Evolutionary conservation across 805 yeast species (phyloP), one percentile per base, ranked within the genome.

Genomic region (Barnettozyma vustinii): DNA sequence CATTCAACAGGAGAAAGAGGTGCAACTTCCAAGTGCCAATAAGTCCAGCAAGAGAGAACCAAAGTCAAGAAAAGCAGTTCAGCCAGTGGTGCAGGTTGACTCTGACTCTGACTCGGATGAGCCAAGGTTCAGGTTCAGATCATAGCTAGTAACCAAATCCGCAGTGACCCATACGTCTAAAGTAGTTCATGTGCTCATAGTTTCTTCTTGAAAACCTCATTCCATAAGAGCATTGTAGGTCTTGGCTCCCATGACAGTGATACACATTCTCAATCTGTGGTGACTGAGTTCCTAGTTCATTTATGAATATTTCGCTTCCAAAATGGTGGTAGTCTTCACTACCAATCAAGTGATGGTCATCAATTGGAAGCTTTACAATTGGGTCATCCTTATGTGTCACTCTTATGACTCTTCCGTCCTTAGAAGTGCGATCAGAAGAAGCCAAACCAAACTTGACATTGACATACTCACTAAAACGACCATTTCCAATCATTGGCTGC

Each of bases 181-280:
- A 61, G 45, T 61, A 61, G 42, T 61, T 59, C 45, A 61, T 49
- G 49, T 61, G 65, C 32, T 61, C 62, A 3, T 54, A 52, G 46
- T 50, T 60, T 37, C 54, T 60, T 10, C 44, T 44, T 2, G 61
- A 40, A 27, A 52, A 51, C 15, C 40, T 46, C 52, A 46, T 51
- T 2, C 63, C 63, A 37, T 35, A 21, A 0, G 62, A 48, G 25
- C 65, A 81, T 10, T 72, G 85, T 40, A 90, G 82, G 55, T 75
- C 91, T 0, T 69, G 83, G 45, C 69, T 88, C 48, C 90, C 90
- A 0, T 68, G 75, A 52, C 78, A 90, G 13, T 82, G 90, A 82
- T 79, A 85, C 55, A 88, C 96, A 0, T 84, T 92, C 15, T 45
- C 37, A 5, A 52, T 23, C 1, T 16, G 16, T 6, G 63, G 62